Conservation (phyloP, 2,329 filamentous ascomycete species). For the Cercospora canescens region DNA sequence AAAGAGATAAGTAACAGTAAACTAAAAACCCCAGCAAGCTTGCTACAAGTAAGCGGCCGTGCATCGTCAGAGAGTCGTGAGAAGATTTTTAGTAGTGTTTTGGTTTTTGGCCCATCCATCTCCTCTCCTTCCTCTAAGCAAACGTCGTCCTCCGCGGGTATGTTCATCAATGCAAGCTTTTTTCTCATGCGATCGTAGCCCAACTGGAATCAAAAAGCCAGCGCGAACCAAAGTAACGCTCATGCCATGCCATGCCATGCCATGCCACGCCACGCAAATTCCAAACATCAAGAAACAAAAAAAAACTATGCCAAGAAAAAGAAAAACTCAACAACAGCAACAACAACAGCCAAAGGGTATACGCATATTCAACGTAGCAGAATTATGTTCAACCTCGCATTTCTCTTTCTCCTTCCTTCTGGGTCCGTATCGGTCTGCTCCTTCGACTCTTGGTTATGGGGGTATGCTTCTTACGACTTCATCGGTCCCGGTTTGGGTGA, state of each 20-base stretch:
- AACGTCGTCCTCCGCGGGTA: not conserved
- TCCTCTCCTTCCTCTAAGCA: no score
- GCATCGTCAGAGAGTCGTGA: not conserved
- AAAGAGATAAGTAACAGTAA: not conserved
- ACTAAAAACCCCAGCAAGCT: not conserved
- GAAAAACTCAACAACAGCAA: not conserved
- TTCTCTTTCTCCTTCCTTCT: not conserved
- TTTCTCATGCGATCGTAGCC: slow-evolving; percentile 3
- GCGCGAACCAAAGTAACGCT: not conserved
- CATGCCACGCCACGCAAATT: slow-evolving; percentile 1
- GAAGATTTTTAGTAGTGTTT: not conserved
- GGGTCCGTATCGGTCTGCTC: not conserved
- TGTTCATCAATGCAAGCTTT: not conserved
- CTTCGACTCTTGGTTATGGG: not conserved
- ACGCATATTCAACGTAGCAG: slow-evolving; percentile 3
- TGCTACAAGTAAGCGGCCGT: not conserved
- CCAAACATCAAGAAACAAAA: no score
- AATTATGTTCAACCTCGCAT: not conserved
- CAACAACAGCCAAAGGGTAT: slow-evolving; percentile 2
- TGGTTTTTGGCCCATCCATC: no score
- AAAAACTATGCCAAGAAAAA: not conserved
- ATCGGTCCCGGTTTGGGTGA: not conserved
- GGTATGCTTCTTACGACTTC: not conserved
- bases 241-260: not conserved
- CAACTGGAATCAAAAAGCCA: not conserved